A percentile compares a stretch with the other conserved stretches of the same genome.
phyloP scores from a whole-genome alignment of 495 filamentous ascomycete species.

The Amniculicola lignicola region DNA sequence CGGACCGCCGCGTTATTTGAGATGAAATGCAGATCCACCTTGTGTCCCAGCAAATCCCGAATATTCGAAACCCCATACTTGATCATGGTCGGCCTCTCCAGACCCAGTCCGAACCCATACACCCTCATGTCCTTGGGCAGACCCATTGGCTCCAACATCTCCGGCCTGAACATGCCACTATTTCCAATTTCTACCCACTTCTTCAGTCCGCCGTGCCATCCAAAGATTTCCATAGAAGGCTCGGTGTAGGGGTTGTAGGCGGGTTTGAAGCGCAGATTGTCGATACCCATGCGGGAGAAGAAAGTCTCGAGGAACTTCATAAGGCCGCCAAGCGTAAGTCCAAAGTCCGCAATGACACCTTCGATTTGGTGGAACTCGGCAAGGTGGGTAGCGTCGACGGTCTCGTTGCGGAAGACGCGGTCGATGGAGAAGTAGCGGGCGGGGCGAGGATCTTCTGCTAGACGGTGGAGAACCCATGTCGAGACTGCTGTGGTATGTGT shows the following conservation, averaged over 20 bases:
- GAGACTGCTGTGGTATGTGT: conserved; percentile 94
- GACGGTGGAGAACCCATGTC: conserved; percentile 81
- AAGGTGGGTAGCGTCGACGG: conserved; percentile 92
- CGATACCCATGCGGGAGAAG: conserved; percentile 92
- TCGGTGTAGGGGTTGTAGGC: conserved; percentile 99
- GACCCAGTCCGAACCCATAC: conserved; percentile 84
- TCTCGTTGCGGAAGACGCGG: conserved; percentile 93
- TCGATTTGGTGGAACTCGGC: conserved; percentile 99
- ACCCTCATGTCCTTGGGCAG: conserved; percentile 82
- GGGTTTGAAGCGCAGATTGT: conserved; percentile 86
- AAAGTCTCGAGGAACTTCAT: conserved; percentile 94
- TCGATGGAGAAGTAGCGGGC: conserved; percentile 97
- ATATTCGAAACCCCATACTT: conserved; percentile 57
- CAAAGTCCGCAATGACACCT: conserved; percentile 95
- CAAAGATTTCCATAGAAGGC: conserved; percentile 94
- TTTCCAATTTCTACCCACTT: conserved; percentile 98
- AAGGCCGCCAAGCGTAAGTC: conserved; percentile 81
- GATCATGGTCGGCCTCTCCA: conserved; percentile 98
- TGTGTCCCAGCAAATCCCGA: conserved; percentile 45
- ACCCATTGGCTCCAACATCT: conserved; percentile 91
- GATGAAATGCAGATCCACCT: conserved; percentile 44
- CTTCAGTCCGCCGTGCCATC: conserved; percentile 80
- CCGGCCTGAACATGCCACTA: conserved; percentile 95
- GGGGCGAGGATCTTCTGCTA: conserved; percentile 74
- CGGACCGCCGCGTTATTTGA: conserved; percentile 42